Evolutionary conservation across 2,329 filamentous ascomycete genomes (phyloP).

Genomic region (Dothistroma septosporum): DNA sequence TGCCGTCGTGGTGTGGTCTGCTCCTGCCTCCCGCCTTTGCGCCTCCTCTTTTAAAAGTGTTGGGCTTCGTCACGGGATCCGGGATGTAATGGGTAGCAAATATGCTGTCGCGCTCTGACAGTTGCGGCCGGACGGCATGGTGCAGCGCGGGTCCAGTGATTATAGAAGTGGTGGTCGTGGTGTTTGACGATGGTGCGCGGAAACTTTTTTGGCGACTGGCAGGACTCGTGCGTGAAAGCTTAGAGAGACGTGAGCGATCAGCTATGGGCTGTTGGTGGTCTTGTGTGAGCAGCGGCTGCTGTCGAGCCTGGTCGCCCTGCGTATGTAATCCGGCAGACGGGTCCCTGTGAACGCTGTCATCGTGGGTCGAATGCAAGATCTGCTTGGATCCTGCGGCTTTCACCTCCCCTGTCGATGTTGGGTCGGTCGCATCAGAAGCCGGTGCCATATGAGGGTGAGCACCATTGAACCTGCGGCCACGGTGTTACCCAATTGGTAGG

Average conservation of each 20-base stretch:
- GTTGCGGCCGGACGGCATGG: conserved; percentile 46
- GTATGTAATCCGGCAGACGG: neutral
- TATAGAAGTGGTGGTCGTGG: neutral
- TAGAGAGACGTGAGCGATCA: conserved; percentile 6
- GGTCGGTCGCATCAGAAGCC: conserved; percentile 13
- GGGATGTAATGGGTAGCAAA: conserved; percentile 60
- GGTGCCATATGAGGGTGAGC: conserved; percentile 18
- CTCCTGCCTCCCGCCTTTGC: conserved; percentile 8
- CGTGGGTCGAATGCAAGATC: conserved; percentile 11
- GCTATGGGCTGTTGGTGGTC: neutral
- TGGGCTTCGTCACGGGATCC: conserved; percentile 41
- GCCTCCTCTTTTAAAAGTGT: conserved; percentile 3
- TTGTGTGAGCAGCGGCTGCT: neutral
- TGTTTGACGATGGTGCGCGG: neutral
- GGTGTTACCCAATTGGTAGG: conserved; percentile 10
- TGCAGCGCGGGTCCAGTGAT: conserved; percentile 15
- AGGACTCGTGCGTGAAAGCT: conserved; percentile 7
- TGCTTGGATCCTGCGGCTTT: conserved; percentile 16
- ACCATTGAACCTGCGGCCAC: conserved; percentile 12
- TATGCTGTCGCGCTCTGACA: conserved; percentile 61
- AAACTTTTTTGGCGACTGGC: neutral
- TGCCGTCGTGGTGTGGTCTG: conserved; percentile 16
- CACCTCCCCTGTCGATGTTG: conserved; percentile 8
- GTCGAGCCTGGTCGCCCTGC: neutral
- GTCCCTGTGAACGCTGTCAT: conserved; percentile 4